Evolutionary conservation across 805 yeast genomes (phyloP).

Genomic region (Metschnikowia shivogae): DNA sequence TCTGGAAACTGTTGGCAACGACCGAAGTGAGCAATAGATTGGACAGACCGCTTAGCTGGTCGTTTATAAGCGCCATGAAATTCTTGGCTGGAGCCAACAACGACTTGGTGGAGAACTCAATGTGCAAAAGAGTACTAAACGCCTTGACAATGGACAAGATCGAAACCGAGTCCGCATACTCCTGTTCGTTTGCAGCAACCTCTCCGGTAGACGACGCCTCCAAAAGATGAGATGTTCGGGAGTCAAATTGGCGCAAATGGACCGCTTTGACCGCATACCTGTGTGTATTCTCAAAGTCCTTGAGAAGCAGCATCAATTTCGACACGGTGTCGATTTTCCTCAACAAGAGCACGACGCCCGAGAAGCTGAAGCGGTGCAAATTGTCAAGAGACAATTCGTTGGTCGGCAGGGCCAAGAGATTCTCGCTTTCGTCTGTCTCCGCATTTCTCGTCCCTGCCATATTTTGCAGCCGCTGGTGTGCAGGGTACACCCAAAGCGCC

Average conservation of each 20-base stretch:
- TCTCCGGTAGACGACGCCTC: slow-evolving; percentile 51
- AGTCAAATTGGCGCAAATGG: slow-evolving; percentile 56
- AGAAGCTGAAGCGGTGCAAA: slow-evolving; percentile 19
- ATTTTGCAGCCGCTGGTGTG: slow-evolving; percentile 51
- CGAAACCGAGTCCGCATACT: slow-evolving; percentile 28
- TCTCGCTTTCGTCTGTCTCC: slow-evolving; percentile 5
- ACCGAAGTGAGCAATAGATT: slow-evolving; percentile 27
- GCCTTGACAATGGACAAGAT: slow-evolving; percentile 33
- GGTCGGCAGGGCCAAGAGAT: slow-evolving; percentile 6
- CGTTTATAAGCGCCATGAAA: slow-evolving; percentile 29
- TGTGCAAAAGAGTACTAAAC: slow-evolving; percentile 30
- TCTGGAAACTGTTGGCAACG: slow-evolving; percentile 9
- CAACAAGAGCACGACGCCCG: slow-evolving; percentile 27
- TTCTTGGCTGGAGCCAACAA: slow-evolving; percentile 30
- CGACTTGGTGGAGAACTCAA: slow-evolving; percentile 26
- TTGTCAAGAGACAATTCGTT: slow-evolving; percentile 14
- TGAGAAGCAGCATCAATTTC: slow-evolving; percentile 30
- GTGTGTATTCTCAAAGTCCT: slow-evolving; percentile 19
- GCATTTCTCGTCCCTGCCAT: slow-evolving; percentile 26
- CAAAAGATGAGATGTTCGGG: slow-evolving; percentile 64
- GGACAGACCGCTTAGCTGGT: slow-evolving; percentile 24
- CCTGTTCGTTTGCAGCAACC: slow-evolving; percentile 20
- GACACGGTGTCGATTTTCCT: slow-evolving; percentile 32
- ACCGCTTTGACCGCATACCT: slow-evolving; percentile 42
- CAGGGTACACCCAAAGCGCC: slow-evolving; percentile 59